These are phyloP conservation scores for Puccinia coronata DNA, from an alignment of 1,284 basidiomycete genomes.

Conservation along the genomic window DNA sequence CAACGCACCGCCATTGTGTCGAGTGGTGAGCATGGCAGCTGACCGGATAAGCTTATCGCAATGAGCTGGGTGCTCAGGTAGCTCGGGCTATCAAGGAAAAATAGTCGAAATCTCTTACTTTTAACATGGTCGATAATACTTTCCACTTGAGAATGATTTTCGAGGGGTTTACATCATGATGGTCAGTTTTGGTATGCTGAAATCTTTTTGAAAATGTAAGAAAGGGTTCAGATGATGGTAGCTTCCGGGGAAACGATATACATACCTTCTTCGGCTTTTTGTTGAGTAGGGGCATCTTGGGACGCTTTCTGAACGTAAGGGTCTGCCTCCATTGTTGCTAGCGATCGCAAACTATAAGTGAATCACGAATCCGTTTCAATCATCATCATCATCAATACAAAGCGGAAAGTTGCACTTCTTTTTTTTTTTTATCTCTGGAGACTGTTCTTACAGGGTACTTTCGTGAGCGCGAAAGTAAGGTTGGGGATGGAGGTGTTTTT, in stretches of 20 bases:
- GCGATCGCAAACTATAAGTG: background rate
- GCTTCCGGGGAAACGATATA: background rate
- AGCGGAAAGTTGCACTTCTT: too few relatives aligned
- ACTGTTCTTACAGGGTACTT: too few relatives aligned
- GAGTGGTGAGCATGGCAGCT: conserved; percentile 76
- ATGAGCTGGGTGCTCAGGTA: background rate
- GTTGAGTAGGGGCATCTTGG: conserved; percentile 30
- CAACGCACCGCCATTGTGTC: conserved; percentile 70
- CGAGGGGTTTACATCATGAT: too few relatives aligned
- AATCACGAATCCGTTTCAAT: background rate
- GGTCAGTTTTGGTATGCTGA: background rate
- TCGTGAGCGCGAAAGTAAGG: too few relatives aligned
- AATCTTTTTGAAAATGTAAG: background rate
- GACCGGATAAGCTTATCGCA: background rate
- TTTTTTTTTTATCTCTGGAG: too few relatives aligned
- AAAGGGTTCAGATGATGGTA: background rate
- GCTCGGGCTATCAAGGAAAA: too few relatives aligned
- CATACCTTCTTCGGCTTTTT: conserved; percentile 41
- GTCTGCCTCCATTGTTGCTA: conserved; percentile 31
- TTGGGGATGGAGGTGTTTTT: too few relatives aligned
- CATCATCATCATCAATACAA: too few relatives aligned
- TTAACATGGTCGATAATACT: conserved; percentile 26
- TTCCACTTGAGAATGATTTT: conserved; percentile 24
- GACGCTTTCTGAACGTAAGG: conserved; percentile 42
- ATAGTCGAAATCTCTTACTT: background rate